These are phyloP conservation scores for Exidia glandulosa DNA, from an alignment of 768 basidiomycete genomes.

Conservation along the genomic window DNA sequence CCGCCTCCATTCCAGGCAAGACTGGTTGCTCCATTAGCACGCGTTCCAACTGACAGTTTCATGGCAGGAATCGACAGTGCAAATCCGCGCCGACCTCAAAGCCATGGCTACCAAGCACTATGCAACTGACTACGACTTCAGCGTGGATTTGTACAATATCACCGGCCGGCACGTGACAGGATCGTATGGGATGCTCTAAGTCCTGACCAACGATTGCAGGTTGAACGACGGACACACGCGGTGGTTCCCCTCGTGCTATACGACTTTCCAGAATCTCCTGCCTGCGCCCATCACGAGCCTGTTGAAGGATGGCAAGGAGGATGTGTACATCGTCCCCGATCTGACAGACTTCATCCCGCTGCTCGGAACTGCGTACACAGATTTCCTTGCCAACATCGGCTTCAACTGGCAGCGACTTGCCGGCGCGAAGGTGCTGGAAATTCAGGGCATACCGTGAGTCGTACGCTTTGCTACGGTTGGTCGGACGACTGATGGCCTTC, in stretches of 20 bases:
- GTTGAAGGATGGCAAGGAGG: conserved; percentile 32
- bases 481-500: background rate
- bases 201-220: no score
- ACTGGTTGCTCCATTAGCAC: no score
- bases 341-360: conserved; percentile 38
- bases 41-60: no score
- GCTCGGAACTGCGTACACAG: conserved; percentile 34
- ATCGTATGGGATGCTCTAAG: no score
- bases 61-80: conserved; percentile 38
- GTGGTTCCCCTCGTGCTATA: conserved; percentile 49
- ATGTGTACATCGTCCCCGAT: conserved; percentile 45
- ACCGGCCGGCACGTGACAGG: conserved; percentile 35
- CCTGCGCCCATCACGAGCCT: conserved; percentile 45
- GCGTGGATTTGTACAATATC: conserved; percentile 42
- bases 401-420: conserved; percentile 54
- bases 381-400: conserved; percentile 33
- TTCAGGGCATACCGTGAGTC: conserved; percentile 34
- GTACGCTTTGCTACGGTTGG: background rate
- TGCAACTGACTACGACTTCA: conserved; percentile 57
- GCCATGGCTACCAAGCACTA: conserved; percentile 39
- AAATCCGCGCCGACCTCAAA: conserved; percentile 40
- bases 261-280: conserved; percentile 39
- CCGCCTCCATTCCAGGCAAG: conserved; percentile 45
- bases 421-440: conserved; percentile 44
- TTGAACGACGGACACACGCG: conserved; percentile 63